These are phyloP conservation scores for Meyerozyma elateridarum DNA, from an alignment of 1,139 yeast genomes.

Conservation along the genomic window DNA sequence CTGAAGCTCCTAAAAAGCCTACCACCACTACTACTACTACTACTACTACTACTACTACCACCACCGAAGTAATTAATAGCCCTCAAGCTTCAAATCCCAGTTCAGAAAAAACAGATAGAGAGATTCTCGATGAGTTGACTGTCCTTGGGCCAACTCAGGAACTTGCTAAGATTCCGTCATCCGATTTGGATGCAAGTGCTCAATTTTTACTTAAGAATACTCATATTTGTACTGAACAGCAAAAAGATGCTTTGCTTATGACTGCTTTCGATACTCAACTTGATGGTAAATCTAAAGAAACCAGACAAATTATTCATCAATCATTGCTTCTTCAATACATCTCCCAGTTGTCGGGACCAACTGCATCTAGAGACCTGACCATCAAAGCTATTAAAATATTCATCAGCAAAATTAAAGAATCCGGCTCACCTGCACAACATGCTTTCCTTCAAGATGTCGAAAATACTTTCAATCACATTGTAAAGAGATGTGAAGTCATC, in stretches of 20 bases:
- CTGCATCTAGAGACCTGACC: constrained; percentile 27
- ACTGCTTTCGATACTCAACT: constrained; percentile 84
- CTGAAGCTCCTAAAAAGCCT: constrained; percentile 13
- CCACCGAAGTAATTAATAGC: constrained; percentile 27
- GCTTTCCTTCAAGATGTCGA: constrained; percentile 74
- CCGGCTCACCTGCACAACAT: constrained; percentile 52
- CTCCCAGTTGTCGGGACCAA: constrained; percentile 52
- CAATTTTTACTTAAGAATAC: constrained; percentile 56
- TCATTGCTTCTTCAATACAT: constrained; percentile 78
- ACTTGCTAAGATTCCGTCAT: constrained; percentile 55
- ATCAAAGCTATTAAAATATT: constrained; percentile 63
- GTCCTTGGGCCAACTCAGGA: constrained; percentile 55
- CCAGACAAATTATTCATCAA: constrained; percentile 69
- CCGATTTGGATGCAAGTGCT: constrained; percentile 46
- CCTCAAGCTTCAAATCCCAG: constrained; percentile 10
- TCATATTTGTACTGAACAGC: constrained; percentile 70
- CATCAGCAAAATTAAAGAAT: constrained; percentile 56
- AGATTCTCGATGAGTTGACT: constrained; percentile 30
- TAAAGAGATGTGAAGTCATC: constrained; percentile 66
- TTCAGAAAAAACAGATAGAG: constrained; percentile 17
- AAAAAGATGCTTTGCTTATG: constrained; percentile 91
- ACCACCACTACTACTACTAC: constrained; percentile 9
- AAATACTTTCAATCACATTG: constrained; percentile 68
- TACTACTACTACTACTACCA: constrained; percentile 14
- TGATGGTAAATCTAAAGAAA: constrained; percentile 46